Percentiles rank a stretch among this genome's conserved stretches.
These are phyloP conservation scores for Comarum palustre DNA, from an alignment of 306 rosid species.

Conservation along the genomic window DNA sequence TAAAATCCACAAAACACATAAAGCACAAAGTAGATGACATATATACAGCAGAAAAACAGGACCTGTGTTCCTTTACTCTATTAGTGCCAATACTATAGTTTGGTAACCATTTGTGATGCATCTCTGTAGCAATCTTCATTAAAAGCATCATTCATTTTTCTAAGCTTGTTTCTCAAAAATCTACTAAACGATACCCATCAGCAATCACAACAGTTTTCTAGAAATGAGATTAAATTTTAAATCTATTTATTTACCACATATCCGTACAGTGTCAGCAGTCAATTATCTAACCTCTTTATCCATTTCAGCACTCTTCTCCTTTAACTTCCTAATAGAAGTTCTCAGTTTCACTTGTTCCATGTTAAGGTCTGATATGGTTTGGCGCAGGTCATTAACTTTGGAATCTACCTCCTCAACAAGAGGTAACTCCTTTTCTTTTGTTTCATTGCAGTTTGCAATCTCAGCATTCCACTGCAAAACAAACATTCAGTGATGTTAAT, in stretches of 20 bases:
- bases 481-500: constrained; percentile 17
- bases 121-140: background rate
- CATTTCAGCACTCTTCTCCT: constrained; percentile 62
- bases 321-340: constrained; percentile 50
- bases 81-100: no score
- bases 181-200: background rate
- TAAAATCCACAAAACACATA: background rate
- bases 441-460: constrained; percentile 51
- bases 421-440: constrained; percentile 66
- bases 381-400: constrained; percentile 66
- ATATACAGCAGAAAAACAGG: background rate
- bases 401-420: constrained; percentile 68
- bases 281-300: constrained; percentile 63
- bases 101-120: no score
- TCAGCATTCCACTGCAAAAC: constrained; percentile 53
- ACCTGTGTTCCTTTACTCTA: no score
- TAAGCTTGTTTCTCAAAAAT: background rate
- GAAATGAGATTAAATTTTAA: constrained; percentile 5
- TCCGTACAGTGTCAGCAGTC: constrained; percentile 5
- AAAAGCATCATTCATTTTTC: background rate
- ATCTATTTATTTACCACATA: background rate
- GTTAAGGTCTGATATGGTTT: constrained; percentile 60
- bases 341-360: constrained; percentile 59
- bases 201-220: background rate
- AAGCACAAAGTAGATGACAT: background rate